Conservation (phyloP, 1,139 yeast genomes). For the Hansenula lynferdii region DNA sequence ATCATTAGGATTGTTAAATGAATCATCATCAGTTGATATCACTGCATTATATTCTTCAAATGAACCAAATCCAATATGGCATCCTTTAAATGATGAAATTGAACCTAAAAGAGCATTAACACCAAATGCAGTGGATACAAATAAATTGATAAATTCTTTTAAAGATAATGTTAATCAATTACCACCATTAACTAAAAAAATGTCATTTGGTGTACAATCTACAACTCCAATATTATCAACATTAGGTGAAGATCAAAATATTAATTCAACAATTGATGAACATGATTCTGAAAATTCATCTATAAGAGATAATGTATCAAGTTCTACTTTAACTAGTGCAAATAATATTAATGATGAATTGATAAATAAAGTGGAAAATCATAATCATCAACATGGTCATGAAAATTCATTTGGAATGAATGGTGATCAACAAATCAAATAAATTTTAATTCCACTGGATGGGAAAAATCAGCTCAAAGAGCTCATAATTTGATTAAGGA, state of each 20-base stretch:
- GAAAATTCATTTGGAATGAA: neutral
- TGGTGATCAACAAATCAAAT: neutral
- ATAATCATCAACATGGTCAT: neutral
- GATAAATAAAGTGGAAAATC: neutral
- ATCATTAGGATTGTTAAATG: slow-evolving; percentile 15
- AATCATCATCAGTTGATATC: slow-evolving; percentile 21
- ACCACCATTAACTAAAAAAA: neutral
- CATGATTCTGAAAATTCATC: slow-evolving; percentile 1
- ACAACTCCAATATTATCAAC: slow-evolving; percentile 4
- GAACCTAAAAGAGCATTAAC: neutral
- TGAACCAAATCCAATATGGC: slow-evolving; percentile 1
- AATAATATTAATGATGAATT: slow-evolving; percentile 1
- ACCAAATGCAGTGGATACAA: slow-evolving; percentile 1
- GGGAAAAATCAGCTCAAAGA: too few species aligned
- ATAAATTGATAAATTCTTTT: neutral
- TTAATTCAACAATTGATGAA: neutral
- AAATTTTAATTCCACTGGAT: too few species aligned
- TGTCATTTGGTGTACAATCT: slow-evolving; percentile 4
- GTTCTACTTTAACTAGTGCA: slow-evolving; percentile 1
- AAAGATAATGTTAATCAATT: neutral
- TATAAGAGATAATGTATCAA: neutral
- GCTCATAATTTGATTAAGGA: too few species aligned
- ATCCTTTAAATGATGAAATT: slow-evolving; percentile 1
- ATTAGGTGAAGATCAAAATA: neutral
- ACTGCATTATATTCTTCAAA: slow-evolving; percentile 16